A percentile compares a stretch with the other conserved stretches of the same genome.
phyloP scores from a whole-genome alignment of 495 filamentous ascomycete species.

The Talaromyces nanjingensis region DNA sequence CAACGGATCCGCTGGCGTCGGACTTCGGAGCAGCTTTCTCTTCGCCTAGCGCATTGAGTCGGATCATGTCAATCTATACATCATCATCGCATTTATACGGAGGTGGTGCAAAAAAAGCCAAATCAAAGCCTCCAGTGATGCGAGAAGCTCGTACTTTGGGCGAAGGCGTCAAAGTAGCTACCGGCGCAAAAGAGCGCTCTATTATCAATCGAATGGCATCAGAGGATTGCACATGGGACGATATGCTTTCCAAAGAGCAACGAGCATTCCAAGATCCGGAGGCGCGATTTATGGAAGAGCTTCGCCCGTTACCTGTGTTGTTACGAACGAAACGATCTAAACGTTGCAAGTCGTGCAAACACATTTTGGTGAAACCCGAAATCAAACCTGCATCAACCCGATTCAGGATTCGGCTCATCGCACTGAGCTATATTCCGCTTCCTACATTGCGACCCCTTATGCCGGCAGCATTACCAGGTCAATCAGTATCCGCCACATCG shows the following conservation, averaged over 20 bases:
- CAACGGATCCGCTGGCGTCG: slow-evolving; percentile 40
- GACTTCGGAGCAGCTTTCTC: slow-evolving; percentile 57
- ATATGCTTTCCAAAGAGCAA: slow-evolving; percentile 46
- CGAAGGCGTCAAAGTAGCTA: slow-evolving; percentile 59
- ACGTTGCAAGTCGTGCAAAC: slow-evolving; percentile 83
- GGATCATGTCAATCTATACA: slow-evolving; percentile 89
- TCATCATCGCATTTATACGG: slow-evolving; percentile 44
- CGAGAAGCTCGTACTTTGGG: slow-evolving; percentile 61
- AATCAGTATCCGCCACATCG: slow-evolving; percentile 18
- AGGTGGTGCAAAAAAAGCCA: slow-evolving; percentile 55
- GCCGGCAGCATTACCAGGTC: slow-evolving; percentile 22
- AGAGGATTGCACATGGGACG: slow-evolving; percentile 45
- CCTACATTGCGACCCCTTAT: slow-evolving; percentile 62
- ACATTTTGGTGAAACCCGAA: slow-evolving; percentile 95
- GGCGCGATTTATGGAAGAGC: slow-evolving; percentile 52
- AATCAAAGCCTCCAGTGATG: slow-evolving; percentile 61
- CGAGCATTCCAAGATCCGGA: slow-evolving; percentile 41
- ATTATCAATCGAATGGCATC: slow-evolving; percentile 38
- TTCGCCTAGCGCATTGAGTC: slow-evolving; percentile 72
- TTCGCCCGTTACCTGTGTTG: slow-evolving; percentile 72
- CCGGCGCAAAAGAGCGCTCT: slow-evolving; percentile 42
- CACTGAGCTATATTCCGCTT: slow-evolving; percentile 80
- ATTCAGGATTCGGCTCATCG: slow-evolving; percentile 84
- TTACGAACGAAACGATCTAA: slow-evolving; percentile 89
- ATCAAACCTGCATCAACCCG: slow-evolving; percentile 76